phyloP scores from a whole-genome alignment of 169 alveolate genomes.

The Ichthyophthirius multifiliis region DNA sequence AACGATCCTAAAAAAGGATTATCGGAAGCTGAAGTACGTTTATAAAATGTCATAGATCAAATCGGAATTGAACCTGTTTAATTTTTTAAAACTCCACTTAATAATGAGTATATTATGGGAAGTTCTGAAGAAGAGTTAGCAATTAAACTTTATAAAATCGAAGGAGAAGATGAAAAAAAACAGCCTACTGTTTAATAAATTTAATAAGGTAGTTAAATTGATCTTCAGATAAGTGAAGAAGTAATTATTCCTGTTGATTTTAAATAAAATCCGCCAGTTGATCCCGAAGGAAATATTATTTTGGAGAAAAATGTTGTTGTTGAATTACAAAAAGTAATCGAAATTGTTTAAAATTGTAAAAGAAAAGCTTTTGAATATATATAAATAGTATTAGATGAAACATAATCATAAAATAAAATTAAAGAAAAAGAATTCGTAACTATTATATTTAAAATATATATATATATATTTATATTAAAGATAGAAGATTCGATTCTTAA shows the following conservation, averaged over 20 bases:
- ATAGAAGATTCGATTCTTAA: conserved; percentile 44
- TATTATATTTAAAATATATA: too few species aligned
- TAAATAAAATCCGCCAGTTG: conserved; percentile 22
- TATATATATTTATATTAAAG: background rate
- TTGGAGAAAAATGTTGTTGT: background rate
- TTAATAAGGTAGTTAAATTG: background rate
- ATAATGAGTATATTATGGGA: background rate
- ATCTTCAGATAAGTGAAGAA: background rate
- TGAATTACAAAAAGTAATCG: background rate
- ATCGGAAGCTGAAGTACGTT: conserved; percentile 14
- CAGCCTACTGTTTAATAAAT: background rate
- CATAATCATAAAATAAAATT: conserved; percentile 7
- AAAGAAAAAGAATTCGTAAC: conserved; percentile 6
- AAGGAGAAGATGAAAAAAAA: conserved; percentile 1
- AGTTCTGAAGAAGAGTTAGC: background rate
- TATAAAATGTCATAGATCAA: background rate
- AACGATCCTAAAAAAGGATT: conserved; percentile 12
- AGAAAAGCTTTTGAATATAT: background rate
- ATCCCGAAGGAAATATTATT: conserved; percentile 38
- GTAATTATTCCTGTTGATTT: background rate
- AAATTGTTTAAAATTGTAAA: background rate
- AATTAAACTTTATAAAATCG: conserved; percentile 6
- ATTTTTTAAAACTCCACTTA: background rate
- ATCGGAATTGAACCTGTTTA: background rate
- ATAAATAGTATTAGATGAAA: background rate